Evolutionary conservation across 2,329 filamentous ascomycete species (phyloP), one percentile per base, ranked within the genome.

Genomic region (Aspergillus sp.): DNA sequence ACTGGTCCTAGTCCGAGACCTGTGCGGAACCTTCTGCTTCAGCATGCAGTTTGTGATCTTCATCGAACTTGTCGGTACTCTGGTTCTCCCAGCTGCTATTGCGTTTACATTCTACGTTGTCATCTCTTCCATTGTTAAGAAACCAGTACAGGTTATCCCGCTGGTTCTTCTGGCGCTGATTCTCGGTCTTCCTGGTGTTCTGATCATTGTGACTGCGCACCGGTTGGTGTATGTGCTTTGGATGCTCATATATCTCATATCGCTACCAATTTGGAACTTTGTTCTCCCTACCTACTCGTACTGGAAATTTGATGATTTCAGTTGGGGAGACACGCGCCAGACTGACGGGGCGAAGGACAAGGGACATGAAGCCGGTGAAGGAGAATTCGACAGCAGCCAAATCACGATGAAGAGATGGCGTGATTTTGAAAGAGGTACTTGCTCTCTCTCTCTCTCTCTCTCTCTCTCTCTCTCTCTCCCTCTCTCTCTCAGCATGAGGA

Each of bases 281-380:
- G 77, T 98, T 32, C 82, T 98, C 7, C 93, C 93, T 0, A 81
- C 82, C 6, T 98, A 98, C 64, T 86, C 93, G 3, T 98, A 91
- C 76, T 98, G 93, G 93, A 97, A 98, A 72, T 98, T 98, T 65
- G 93, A 98, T 66, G 93, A 98, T 73, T 98, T 98, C 76, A 95
- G 88, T 45, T 98, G 93, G 93, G 93, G 93, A 60, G 94, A 98
- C 52, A 98, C 93, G 43, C 83, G 93, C 49, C 95, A 97, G 80
- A 95, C 91, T 33, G 88, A 85, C 0, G 90, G 90, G 27, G 91
- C 95, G 62, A 88, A 86, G 72, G 85, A 91, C 75, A 93, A 91
- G 71, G 87, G 88, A 29, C 83, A 90, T 50, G 64, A 60, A 10
- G 90, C 91, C 60, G 85, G 85, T 51, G 89, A 96, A 68, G 93